Base-by-base conservation (phyloP, 1,284 basidiomycete genomes). In the Termitomyces sp. region DNA sequence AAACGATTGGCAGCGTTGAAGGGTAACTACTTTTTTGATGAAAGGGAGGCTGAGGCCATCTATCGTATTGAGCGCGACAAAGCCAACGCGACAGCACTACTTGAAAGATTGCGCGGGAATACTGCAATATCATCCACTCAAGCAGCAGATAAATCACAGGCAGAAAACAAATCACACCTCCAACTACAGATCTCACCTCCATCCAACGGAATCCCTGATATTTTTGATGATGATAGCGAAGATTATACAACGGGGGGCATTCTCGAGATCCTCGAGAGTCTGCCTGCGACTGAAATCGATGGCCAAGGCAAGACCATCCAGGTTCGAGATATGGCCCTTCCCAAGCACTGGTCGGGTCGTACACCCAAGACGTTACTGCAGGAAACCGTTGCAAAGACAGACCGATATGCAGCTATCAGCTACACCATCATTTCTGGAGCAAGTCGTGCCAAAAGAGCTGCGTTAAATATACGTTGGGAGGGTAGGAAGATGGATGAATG, bases 321-420 rank as follows among this genome's bases (percentile, higher is more conserved):
- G 16, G 68, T 94, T 40, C 84, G 86, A 18, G 82, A 93, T 54
- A 87, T 97, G 84, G 69, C 78, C 11, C 75, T 89, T 35, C 89
- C 90, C 0, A 96, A 90, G 68, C 83, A 89, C 61, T 88, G 86
- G 74, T 84, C 88, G 35, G 84, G 84, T 38, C 80, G 81, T 48
- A 84, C 84, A 24, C 88, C 92, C 13, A 90, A 86, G 65, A 70
- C 64, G n/a, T 65, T 90, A 2, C 74, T 94, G 33, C 67, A 75
- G 44, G 89, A 92, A 55, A 75, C 76, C 14, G 81, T 91, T 6
- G 64, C 72, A 33, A 89, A 86, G 62, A 57, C 72, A 19, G 89
- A 96, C 65, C 77, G 81, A 53, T 88, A 88, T 64, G 91, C 93
- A 10, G 81, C 83, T 9, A 74, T 90, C 57, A 76, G 80, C 3